Conservation (phyloP, 1,284 basidiomycete genomes). For the Cryptococcus maquisensis region DNA sequence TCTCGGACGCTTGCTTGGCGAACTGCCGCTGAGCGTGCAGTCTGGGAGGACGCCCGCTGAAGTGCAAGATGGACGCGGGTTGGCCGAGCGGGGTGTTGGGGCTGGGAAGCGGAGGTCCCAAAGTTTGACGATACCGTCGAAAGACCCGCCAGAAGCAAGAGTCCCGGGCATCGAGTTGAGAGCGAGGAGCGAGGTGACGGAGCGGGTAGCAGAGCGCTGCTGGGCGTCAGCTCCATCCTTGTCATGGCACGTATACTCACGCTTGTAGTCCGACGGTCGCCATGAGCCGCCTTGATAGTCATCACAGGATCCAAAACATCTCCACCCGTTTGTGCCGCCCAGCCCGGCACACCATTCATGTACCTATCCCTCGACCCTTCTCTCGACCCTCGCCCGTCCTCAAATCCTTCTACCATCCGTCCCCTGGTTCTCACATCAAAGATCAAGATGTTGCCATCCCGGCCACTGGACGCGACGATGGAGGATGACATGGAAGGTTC, state of each 20-base stretch:
- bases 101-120: constrained; percentile 47
- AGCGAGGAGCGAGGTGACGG: constrained; percentile 45
- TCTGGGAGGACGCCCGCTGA: constrained; percentile 30
- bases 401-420: background rate
- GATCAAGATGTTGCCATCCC: constrained; percentile 49
- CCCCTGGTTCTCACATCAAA: constrained; percentile 46
- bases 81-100: constrained; percentile 16
- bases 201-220: constrained; percentile 38
- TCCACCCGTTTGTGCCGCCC: constrained; percentile 17
- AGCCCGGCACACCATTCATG: constrained; percentile 27
- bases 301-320: constrained; percentile 29
- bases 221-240: background rate
- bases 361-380: constrained; percentile 19
- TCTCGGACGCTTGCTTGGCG: constrained; percentile 30
- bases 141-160: constrained; percentile 46
- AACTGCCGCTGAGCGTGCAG: constrained; percentile 23
- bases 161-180: constrained; percentile 40
- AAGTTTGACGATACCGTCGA: constrained; percentile 47
- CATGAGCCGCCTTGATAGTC: constrained; percentile 33
- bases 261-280: constrained; percentile 15
- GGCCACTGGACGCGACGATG: constrained; percentile 41
- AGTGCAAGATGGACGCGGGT: constrained; percentile 21
- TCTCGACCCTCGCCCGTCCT: background rate
- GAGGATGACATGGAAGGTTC: constrained; percentile 16
- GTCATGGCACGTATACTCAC: constrained; percentile 2